Evolutionary conservation across 2,329 filamentous ascomycete genomes (phyloP).

Genomic region (Leptographium flavum): DNA sequence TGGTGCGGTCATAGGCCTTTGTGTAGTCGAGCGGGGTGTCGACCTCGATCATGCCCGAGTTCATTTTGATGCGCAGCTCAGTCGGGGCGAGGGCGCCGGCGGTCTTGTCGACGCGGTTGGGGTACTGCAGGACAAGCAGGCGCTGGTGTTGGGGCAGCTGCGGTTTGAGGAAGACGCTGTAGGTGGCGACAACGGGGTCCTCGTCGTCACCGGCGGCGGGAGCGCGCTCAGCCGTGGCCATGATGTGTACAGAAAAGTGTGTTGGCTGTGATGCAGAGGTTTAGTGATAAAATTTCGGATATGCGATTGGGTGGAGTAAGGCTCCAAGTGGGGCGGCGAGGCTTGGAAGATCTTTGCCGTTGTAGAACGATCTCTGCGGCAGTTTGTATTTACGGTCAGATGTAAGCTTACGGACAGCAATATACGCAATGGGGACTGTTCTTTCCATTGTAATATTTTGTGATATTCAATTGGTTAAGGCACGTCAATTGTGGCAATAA

Average conservation of each 20-base stretch:
- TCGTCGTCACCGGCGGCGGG: slow-evolving; percentile 22
- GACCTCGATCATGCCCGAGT: slow-evolving; percentile 74
- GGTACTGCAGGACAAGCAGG: slow-evolving; percentile 78
- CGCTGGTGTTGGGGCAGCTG: slow-evolving; percentile 45
- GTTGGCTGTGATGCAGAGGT: background rate
- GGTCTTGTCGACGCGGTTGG: slow-evolving; percentile 54
- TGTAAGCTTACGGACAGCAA: too few relatives aligned
- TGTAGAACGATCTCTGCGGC: too few relatives aligned
- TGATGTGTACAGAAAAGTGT: background rate
- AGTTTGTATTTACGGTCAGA: too few relatives aligned
- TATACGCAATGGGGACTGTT: too few relatives aligned
- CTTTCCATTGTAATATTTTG: too few relatives aligned
- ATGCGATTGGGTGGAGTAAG: background rate
- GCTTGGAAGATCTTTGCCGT: too few relatives aligned
- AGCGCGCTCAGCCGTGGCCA: background rate
- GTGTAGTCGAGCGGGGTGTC: slow-evolving; percentile 71
- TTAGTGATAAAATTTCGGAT: background rate
- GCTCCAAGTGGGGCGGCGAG: background rate
- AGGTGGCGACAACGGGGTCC: slow-evolving; percentile 60
- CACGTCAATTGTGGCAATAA: too few relatives aligned
- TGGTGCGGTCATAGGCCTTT: slow-evolving; percentile 65
- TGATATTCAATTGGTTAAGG: too few relatives aligned
- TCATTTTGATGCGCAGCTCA: slow-evolving; percentile 68
- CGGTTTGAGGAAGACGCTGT: slow-evolving; percentile 78
- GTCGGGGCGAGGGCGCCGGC: slow-evolving; percentile 49